Evolutionary conservation across 805 yeast species (phyloP), one percentile per base, ranked within the genome.

Genomic region (Jamesozyma gamospora): DNA sequence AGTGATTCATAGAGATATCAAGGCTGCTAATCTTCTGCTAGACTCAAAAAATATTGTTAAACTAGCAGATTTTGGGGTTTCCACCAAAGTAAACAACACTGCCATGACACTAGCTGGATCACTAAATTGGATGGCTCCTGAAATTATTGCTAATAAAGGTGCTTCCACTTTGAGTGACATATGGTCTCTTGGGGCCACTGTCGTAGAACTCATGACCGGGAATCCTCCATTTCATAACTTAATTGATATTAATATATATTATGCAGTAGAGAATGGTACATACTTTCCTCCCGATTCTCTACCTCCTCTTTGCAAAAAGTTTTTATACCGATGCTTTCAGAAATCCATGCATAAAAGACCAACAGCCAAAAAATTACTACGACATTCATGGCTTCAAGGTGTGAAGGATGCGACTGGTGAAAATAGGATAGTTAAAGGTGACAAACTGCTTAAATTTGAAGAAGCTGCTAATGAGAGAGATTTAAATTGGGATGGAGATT

Each of bases 51-150:
- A 94, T 3, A 78, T 73, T 9, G 90, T 86, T 12, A 92, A 90
- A 52, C 70, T 90, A 36, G 96, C 96, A 2, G 98, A 90, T 59
- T 90, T 90, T 61, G 97, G 97, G 1, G 96, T 90, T 10, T 94
- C 97, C 1, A 84, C 96, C 1, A 82, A 79, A 49, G 68, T 75
- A 7, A 78, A 71, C 47, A 76, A 77, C 49, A 69, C 82, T 32
- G 72, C 80, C 52, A 67, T 70, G 56, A 75, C 80, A 0, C 68
- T 74, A 53, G 79, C 74, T 7, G 98, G 98, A 1, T 86, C 97
- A 0, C 94, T 96, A 0, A 83, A 90, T 56, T 92, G 97, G 97
- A 88, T 92, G 96, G 96, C 98, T 0, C 98, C 98, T 0, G 98
- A 92, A 55, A 78, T 94, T 2, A 82, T 92, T 4, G 68, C 79